Conservation (phyloP, 2,329 filamentous ascomycete species). For the Xylariaceae sp. region DNA sequence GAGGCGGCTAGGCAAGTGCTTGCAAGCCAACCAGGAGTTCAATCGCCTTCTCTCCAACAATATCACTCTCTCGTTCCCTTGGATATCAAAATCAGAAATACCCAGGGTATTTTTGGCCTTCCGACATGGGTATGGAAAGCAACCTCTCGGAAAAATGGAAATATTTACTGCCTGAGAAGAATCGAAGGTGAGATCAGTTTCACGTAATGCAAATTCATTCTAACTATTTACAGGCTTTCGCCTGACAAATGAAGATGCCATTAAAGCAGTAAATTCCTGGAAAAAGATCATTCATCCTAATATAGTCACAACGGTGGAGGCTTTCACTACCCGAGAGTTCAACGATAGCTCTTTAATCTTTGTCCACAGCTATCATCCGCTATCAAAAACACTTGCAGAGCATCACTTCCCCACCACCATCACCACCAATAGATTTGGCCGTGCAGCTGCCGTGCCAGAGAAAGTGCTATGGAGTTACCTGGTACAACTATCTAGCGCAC, state of each 20-base stretch:
- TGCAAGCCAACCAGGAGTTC: conserved; percentile 65
- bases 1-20: conserved; percentile 86
- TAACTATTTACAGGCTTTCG: conserved; percentile 67
- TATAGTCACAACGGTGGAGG: conserved; percentile 86
- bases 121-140: conserved; percentile 97
- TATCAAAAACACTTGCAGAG: conserved; percentile 88
- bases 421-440: conserved; percentile 54
- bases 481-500: conserved; percentile 85
- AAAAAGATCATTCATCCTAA: conserved; percentile 81
- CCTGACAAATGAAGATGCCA: conserved; percentile 86
- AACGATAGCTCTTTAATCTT: conserved; percentile 94
- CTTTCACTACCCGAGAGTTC: conserved; percentile 91
- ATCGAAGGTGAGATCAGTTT: conserved; percentile 68
- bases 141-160: conserved; percentile 84
- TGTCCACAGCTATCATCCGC: conserved; percentile 90
- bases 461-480: conserved; percentile 88
- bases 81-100: conserved; percentile 81
- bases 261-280: conserved; percentile 87
- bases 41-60: conserved; percentile 80
- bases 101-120: conserved; percentile 80
- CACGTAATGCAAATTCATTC: neutral
- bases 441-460: conserved; percentile 65
- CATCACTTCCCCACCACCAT: conserved; percentile 67
- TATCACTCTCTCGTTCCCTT: conserved; percentile 93
- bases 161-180: conserved; percentile 84